Percentiles rank a stretch among this genome's conserved stretches.
Conservation (phyloP, 208 protist genomes). For the Wallacemonas collosoma region DNA sequence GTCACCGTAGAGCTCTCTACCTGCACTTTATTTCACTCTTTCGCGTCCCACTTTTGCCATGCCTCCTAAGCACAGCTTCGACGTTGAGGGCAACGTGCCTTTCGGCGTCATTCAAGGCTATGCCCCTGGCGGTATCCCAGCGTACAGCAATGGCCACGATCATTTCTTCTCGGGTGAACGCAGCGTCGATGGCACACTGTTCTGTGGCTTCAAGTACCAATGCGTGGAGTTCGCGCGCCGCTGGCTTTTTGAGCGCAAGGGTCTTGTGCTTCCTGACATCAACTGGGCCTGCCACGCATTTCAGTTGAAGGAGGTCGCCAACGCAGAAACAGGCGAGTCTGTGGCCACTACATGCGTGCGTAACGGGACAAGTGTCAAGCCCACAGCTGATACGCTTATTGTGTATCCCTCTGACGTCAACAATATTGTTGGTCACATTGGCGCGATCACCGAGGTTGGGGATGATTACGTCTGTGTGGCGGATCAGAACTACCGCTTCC, state of each 20-base stretch:
- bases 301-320: constrained; percentile 56
- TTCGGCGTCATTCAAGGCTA: constrained; percentile 81
- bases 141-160: constrained; percentile 91
- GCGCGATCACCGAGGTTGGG: constrained; percentile 83
- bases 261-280: constrained; percentile 77
- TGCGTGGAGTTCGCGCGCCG: constrained; percentile 90
- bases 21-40: constrained; percentile 4
- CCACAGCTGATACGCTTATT: constrained; percentile 75
- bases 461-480: constrained; percentile 84
- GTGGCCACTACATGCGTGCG: constrained; percentile 52
- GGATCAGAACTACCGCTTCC: constrained; percentile 88
- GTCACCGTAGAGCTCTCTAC: not conserved
- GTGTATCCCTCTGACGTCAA: constrained; percentile 65
- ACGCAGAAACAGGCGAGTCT: constrained; percentile 55
- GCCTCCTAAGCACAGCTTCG: constrained; percentile 30
- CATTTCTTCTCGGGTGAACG: constrained; percentile 88
- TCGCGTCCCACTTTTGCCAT: not conserved
- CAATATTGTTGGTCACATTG: constrained; percentile 73
- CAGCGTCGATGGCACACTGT: constrained; percentile 72
- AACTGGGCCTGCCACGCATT: constrained; percentile 86
- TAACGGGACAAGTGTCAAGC: constrained; percentile 64
- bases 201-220: constrained; percentile 91
- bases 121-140: constrained; percentile 70
- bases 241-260: constrained; percentile 81
- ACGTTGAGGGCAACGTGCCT: constrained; percentile 44